Conservation (phyloP, 352 stramenopile species). For the Phytophthora ramorum region DNA sequence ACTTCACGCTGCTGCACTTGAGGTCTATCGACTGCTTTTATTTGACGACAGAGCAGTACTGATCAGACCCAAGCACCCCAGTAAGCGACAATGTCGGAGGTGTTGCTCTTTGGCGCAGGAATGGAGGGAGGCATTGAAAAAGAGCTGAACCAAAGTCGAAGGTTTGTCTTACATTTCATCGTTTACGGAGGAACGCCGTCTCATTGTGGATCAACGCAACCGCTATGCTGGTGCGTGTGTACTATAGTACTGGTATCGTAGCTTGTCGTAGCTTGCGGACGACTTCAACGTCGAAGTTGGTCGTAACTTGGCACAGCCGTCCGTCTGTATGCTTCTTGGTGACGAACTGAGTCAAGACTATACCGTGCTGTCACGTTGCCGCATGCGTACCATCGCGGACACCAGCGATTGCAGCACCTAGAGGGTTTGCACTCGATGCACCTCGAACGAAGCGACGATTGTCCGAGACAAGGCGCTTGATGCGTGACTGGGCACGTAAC, state of each 20-base stretch:
- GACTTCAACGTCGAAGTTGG: background rate
- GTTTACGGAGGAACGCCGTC: too few species aligned
- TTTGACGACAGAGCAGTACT: too few species aligned
- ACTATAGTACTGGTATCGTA: background rate
- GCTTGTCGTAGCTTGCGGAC: background rate
- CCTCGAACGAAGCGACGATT: slow-evolving; percentile 4
- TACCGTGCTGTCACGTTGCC: background rate
- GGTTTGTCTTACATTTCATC: too few species aligned
- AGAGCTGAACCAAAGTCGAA: too few species aligned
- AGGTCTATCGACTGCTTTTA: too few species aligned
- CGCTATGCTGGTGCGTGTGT: background rate
- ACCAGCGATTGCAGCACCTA: background rate
- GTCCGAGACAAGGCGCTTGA: background rate
- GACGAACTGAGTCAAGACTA: background rate
- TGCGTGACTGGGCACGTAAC: background rate
- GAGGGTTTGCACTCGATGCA: slow-evolving; percentile 2
- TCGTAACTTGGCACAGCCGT: background rate
- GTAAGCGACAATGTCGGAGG: too few species aligned
- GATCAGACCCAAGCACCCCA: too few species aligned
- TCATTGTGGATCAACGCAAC: too few species aligned
- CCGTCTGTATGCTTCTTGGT: background rate
- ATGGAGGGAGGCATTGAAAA: too few species aligned
- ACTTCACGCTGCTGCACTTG: too few species aligned
- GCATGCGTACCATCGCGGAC: background rate
- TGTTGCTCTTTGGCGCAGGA: too few species aligned